phyloP scores from a whole-genome alignment of 163 green algal genomes.

The Coccomyxa subellipsoidea region DNA sequence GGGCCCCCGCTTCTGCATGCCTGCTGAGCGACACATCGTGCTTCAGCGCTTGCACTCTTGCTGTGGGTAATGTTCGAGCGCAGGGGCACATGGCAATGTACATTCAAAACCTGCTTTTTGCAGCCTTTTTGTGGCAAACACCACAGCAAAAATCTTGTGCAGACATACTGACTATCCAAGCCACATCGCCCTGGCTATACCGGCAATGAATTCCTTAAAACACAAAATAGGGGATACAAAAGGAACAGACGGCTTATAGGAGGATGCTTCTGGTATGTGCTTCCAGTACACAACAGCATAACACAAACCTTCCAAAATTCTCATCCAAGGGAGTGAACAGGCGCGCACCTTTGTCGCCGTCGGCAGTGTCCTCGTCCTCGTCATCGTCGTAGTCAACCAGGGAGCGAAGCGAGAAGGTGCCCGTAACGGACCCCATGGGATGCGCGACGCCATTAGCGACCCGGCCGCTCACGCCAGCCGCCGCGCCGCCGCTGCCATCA shows the following conservation, averaged over 20 bases:
- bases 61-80: too few relatives aligned
- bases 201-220: too few relatives aligned
- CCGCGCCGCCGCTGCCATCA: neutral
- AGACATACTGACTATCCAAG: too few relatives aligned
- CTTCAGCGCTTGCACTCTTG: neutral
- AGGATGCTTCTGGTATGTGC: too few relatives aligned
- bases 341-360: neutral
- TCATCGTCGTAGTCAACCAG: constrained; percentile 10
- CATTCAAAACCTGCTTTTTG: neutral
- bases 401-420: neutral
- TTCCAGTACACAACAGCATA: too few relatives aligned
- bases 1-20: neutral
- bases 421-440: neutral
- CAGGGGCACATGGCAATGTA: neutral
- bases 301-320: too few relatives aligned
- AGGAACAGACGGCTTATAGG: too few relatives aligned
- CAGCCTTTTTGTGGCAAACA: neutral
- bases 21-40: neutral
- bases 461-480: neutral
- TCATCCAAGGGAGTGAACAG: too few relatives aligned
- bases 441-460: neutral
- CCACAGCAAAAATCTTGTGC: neutral
- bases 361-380: neutral
- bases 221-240: too few relatives aligned
- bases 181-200: too few relatives aligned